phyloP scores from a whole-genome alignment of 129 eudicot genomes.

The Erigeron canadensis region DNA sequence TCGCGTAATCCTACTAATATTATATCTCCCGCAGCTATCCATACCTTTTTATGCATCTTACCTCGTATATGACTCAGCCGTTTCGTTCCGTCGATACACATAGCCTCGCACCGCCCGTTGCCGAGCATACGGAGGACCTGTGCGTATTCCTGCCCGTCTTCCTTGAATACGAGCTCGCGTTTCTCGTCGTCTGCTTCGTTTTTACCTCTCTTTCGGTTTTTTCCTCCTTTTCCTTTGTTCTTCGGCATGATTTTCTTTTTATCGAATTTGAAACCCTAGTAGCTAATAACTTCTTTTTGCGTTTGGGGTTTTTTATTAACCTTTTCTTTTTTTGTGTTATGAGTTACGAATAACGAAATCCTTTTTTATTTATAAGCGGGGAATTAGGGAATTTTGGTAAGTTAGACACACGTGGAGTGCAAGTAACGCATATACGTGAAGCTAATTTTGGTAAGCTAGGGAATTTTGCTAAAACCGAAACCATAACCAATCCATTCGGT shows the following conservation, averaged over 20 bases:
- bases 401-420: not conserved
- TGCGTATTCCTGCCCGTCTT: conserved; percentile 95
- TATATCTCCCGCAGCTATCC: conserved; percentile 97
- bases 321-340: too few species aligned
- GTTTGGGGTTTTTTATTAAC: too few species aligned
- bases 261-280: conserved; percentile 21
- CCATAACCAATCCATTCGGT: too few species aligned
- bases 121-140: conserved; percentile 95
- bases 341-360: too few species aligned
- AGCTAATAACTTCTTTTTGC: too few species aligned
- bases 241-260: conserved; percentile 68
- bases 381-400: not conserved
- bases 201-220: conserved; percentile 92
- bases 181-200: conserved; percentile 98
- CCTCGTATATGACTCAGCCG: conserved; percentile 93
- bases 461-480: too few species aligned
- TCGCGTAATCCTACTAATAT: conserved; percentile 86
- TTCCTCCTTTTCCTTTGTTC: conserved; percentile 99
- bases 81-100: conserved; percentile 82
- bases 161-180: conserved; percentile 90
- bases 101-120: conserved; percentile 81
- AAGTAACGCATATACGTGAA: not conserved
- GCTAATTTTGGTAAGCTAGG: too few species aligned
- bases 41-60: conserved; percentile 97
- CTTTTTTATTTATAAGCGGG: not conserved